Conservation (phyloP, 2,329 filamentous ascomycete species). For the Fusarium pininemorale region DNA sequence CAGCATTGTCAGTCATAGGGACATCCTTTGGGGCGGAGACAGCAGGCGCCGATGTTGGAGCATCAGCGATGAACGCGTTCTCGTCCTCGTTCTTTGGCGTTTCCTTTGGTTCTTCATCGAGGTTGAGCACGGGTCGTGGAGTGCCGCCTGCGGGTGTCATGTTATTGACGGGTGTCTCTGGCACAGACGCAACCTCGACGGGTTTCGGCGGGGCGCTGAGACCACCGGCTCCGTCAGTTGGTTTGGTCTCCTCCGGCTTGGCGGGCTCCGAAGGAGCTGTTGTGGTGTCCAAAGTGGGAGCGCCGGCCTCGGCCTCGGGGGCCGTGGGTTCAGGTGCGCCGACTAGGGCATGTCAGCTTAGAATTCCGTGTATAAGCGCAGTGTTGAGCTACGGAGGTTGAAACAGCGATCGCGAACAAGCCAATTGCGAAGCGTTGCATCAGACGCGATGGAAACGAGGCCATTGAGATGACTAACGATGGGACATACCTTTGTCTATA, state of each 20-base stretch:
- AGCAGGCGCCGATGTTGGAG: conserved; percentile 33
- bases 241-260: conserved; percentile 36
- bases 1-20: conserved; percentile 19
- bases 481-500: conserved; percentile 49
- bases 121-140: conserved; percentile 48
- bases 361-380: background rate
- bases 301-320: conserved; percentile 42
- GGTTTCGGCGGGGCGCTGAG: conserved; percentile 43
- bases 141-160: conserved; percentile 49
- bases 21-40: conserved; percentile 36
- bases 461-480: conserved; percentile 27
- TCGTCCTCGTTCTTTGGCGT: conserved; percentile 38
- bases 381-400: background rate
- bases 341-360: conserved; percentile 39
- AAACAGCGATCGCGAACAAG: background rate
- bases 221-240: conserved; percentile 21
- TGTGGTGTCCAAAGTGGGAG: conserved; percentile 40
- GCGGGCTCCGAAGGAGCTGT: conserved; percentile 32
- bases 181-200: conserved; percentile 49
- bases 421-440: conserved; percentile 27
- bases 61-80: conserved; percentile 37
- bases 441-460: background rate
- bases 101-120: conserved; percentile 45
- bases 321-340: conserved; percentile 43
- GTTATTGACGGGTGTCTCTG: conserved; percentile 49